phyloP scores from a whole-genome alignment of 768 basidiomycete genomes.

The Tricholoma terreum region DNA sequence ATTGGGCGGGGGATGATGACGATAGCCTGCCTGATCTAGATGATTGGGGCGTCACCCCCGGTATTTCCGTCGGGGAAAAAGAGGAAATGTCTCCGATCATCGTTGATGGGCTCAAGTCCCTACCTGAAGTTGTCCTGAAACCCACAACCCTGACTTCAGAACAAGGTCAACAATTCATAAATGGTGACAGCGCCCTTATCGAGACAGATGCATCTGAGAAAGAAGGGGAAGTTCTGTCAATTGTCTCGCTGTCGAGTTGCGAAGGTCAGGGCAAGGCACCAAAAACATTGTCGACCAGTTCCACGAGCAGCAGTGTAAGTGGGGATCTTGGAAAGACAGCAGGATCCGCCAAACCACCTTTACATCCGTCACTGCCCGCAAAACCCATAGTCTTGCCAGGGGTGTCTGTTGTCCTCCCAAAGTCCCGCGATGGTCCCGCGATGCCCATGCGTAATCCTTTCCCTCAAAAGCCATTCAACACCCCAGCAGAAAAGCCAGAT shows the following conservation, averaged over 20 bases:
- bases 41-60: conserved; percentile 75
- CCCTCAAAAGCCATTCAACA: background rate
- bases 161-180: background rate
- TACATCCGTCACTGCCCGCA: conserved; percentile 18
- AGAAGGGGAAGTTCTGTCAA: background rate
- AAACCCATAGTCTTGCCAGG: conserved; percentile 10
- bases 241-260: background rate
- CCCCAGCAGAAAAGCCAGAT: background rate
- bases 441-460: conserved; percentile 7
- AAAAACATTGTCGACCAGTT: conserved; percentile 6
- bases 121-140: conserved; percentile 44
- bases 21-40: conserved; percentile 79
- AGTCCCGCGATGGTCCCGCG: conserved; percentile 5
- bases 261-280: background rate
- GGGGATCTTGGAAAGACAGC: conserved; percentile 8
- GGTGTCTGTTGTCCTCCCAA: conserved; percentile 1
- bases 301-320: background rate
- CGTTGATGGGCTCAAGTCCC: conserved; percentile 56
- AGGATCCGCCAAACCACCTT: conserved; percentile 9
- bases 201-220: background rate
- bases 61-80: conserved; percentile 24
- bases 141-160: conserved; percentile 12
- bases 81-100: conserved; percentile 66
- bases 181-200: background rate
- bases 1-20: conserved; percentile 89